Conservation (phyloP, 352 stramenopile genomes). For the Globisporangium solare region DNA sequence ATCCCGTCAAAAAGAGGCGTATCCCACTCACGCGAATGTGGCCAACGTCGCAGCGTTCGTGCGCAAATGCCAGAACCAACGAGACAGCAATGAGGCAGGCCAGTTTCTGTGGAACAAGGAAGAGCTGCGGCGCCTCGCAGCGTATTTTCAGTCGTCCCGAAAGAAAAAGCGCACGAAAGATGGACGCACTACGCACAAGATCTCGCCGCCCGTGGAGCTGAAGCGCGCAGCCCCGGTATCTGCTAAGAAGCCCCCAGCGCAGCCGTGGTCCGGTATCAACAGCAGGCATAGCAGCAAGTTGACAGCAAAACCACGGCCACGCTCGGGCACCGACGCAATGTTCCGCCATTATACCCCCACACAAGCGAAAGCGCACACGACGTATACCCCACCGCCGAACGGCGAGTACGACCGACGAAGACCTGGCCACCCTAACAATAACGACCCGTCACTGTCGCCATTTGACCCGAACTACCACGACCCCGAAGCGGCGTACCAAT, state of each 20-base stretch:
- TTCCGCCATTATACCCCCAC: slow-evolving; percentile 8
- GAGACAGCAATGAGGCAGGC: slow-evolving; percentile 16
- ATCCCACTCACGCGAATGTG: slow-evolving; percentile 13
- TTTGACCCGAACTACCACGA: slow-evolving; percentile 12
- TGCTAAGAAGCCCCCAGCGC: not conserved
- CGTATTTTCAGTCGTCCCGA: slow-evolving; percentile 16
- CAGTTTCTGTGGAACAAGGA: slow-evolving; percentile 31
- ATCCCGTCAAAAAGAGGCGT: too few species aligned
- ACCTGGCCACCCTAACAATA: too few species aligned
- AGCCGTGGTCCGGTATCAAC: too few species aligned
- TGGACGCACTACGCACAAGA: slow-evolving; percentile 13
- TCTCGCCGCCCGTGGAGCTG: slow-evolving; percentile 7
- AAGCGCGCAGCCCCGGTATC: not conserved
- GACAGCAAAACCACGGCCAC: not conserved
- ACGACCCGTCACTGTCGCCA: too few species aligned
- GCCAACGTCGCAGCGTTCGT: slow-evolving; percentile 26
- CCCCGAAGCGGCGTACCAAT: slow-evolving; percentile 9
- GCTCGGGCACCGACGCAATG: slow-evolving; percentile 8
- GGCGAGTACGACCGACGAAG: too few species aligned
- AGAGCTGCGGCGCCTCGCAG: slow-evolving; percentile 29
- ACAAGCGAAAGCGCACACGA: not conserved
- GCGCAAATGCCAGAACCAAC: slow-evolving; percentile 14
- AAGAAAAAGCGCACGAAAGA: slow-evolving; percentile 15
- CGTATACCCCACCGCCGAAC: slow-evolving; percentile 1
- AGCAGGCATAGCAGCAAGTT: too few species aligned